These are phyloP conservation scores for Acacia confusa DNA, from an alignment of 306 rosid species.

Conservation along the genomic window DNA sequence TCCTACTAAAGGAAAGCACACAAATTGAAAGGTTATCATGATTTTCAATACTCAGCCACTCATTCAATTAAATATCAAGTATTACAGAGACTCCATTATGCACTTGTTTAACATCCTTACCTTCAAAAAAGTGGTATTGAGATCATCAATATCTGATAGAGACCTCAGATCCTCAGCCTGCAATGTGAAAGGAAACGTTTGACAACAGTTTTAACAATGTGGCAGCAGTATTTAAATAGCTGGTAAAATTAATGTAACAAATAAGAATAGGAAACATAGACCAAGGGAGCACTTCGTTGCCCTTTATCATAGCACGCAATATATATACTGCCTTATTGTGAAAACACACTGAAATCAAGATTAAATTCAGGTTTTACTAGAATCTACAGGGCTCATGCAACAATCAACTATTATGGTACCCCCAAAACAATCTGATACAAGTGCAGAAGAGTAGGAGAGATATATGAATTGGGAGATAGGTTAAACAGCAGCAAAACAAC, in stretches of 20 bases:
- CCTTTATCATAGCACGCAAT: slow-evolving; percentile 13
- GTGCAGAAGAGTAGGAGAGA: not conserved
- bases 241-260: not conserved
- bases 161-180: slow-evolving; percentile 46
- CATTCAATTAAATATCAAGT: slow-evolving; percentile 27
- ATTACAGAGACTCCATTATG: slow-evolving; percentile 12
- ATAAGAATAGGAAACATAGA: not conserved
- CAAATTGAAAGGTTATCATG: slow-evolving; percentile 2
- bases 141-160: slow-evolving; percentile 52
- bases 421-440: not conserved
- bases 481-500: not conserved
- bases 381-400: not conserved
- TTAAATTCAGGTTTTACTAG: not conserved
- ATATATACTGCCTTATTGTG: not conserved
- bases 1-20: too few species aligned
- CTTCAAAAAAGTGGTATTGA: slow-evolving; percentile 45
- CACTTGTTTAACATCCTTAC: slow-evolving; percentile 31
- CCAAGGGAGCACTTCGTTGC: not conserved
- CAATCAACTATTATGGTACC: not conserved
- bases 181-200: slow-evolving; percentile 26
- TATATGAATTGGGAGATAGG: not conserved
- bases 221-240: not conserved
- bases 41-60: slow-evolving; percentile 7
- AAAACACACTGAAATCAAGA: not conserved
- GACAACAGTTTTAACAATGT: slow-evolving; percentile 5